Base-by-base conservation (phyloP, 805 yeast species). In the Candida wancherniae region DNA sequence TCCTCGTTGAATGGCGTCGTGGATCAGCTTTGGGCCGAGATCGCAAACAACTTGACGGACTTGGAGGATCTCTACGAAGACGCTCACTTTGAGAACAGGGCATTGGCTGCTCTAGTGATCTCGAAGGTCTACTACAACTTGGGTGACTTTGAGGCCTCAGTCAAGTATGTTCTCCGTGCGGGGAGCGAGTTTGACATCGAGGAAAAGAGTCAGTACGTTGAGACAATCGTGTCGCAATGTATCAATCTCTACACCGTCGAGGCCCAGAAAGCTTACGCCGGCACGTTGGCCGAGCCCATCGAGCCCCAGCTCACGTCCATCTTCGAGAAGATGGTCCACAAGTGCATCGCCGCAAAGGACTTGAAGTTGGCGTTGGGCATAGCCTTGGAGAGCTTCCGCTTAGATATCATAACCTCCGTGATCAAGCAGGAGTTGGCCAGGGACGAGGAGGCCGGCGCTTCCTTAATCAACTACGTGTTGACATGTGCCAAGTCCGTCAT, bases 11-110 rank as follows among this genome's bases (percentile, higher is more conserved):
- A 87, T 54, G 72, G 65, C 16, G 73, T 83, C 29, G 96, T 86
- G 30, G 95, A 87, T 62, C 88, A 85, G 58, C 71, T 86, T 37
- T 92, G 98, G 98, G 86, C 98, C 3, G 97, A 92, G 65, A 84
- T 92, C 36, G 94, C 98, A 36, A 92, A 92, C 61, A 79, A 74
- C 51, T 75, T 92, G 39, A 68, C 84, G 17, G 87, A 84, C 33
- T 83, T 92, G 50, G 98, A 92, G 63, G 94, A 86, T 42, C 67
- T 92, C 33, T 87, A 80, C 50, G 97, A 92, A 61, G 95, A 90
- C 55, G 71, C 73, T 37, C 58, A 70, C 15, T 92, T 90, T 58
- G 77, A 77, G 33, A 77, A 82, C 39, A 75, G 94, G 46, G 63
- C 75, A 27, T 70, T 90, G 51, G 97, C 97, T 6, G 97, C 98